A percentile compares a stretch with the other conserved stretches of the same genome.
Conservation (phyloP, 306 rosid genomes). For the Sechiopsis laciniata region DNA sequence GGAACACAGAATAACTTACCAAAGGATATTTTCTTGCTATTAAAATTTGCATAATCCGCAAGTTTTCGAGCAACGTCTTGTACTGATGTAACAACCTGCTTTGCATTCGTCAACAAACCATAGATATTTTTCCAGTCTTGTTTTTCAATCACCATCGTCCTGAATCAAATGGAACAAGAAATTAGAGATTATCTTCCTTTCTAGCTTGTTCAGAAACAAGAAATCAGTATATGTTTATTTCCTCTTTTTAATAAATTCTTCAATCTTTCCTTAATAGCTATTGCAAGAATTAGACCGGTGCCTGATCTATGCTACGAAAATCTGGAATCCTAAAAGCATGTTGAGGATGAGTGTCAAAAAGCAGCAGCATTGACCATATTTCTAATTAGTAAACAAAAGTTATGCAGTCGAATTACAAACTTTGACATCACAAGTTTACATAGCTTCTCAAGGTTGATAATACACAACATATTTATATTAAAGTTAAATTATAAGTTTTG, state of each 20-base stretch:
- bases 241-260: not conserved
- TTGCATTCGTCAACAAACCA: constrained; percentile 82
- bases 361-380: constrained; percentile 4
- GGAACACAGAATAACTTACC: constrained; percentile 32
- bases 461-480: not conserved
- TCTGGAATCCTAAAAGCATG: not conserved
- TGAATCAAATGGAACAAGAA: constrained; percentile 26
- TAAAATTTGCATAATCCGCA: constrained; percentile 68
- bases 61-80: constrained; percentile 83
- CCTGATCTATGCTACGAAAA: not conserved
- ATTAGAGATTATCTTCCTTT: constrained; percentile 24
- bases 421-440: not conserved
- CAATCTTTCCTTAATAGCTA: not conserved
- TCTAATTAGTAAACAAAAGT: not conserved
- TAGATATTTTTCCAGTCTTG: constrained; percentile 74
- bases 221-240: not conserved
- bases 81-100: constrained; percentile 67
- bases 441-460: not conserved
- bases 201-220: constrained; percentile 14
- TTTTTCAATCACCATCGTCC: constrained; percentile 70
- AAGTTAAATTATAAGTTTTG: not conserved
- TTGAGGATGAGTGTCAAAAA: not conserved
- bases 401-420: not conserved
- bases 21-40: constrained; percentile 37
- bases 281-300: not conserved